Evolutionary conservation across 2,329 filamentous ascomycete genomes (phyloP), one percentile per base, ranked within the genome.

Genomic region (Neopestalotiopsis rosae): DNA sequence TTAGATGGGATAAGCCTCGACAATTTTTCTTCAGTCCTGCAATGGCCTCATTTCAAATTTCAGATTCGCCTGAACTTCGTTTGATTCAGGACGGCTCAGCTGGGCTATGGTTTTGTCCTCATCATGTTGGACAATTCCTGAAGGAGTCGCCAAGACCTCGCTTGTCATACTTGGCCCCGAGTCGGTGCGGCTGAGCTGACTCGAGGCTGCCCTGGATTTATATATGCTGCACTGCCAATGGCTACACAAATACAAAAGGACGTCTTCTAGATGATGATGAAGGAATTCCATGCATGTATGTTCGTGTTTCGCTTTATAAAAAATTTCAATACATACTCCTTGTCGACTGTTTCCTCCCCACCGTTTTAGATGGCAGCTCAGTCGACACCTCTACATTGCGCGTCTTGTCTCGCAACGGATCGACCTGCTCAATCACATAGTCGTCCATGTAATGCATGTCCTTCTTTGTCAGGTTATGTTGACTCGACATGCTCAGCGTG

Each of bases 371-470:
- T 10, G 34, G n/a, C 30, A 45, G 32, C 56, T 67, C 56, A 9
- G 32, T 24, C 24, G 65, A 38, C 49, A 67, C 65, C 17, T 52
- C 42, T 10, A 61, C 65, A 6, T 30, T 52, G 7, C 20, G 28
- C 20, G n/a, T 59, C 58, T 67, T 63, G 9, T 59, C n/a, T 20
- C 68, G 38, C 42, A 69, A 57, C n/a, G 68, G 68, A 14, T 69
- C 61, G 65, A 69, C 68, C 30, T 67, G 68, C 32, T 58, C 49
- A 32, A 65, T 58, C n/a, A 67, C 59, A 61, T 67, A 69, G 20
- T 64, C 65, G 56, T 69, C 68, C 68, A 59, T 65, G 61, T 69
- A 69, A 57, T 69, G 68, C 34, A 52, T 63, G 4, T 52, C 28
- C 24, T 62, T 58, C 56, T 58, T 57, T n/a, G 32, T 58, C n/a